Conservation (phyloP, 75 land plant species). For the Azolla pinnata region DNA sequence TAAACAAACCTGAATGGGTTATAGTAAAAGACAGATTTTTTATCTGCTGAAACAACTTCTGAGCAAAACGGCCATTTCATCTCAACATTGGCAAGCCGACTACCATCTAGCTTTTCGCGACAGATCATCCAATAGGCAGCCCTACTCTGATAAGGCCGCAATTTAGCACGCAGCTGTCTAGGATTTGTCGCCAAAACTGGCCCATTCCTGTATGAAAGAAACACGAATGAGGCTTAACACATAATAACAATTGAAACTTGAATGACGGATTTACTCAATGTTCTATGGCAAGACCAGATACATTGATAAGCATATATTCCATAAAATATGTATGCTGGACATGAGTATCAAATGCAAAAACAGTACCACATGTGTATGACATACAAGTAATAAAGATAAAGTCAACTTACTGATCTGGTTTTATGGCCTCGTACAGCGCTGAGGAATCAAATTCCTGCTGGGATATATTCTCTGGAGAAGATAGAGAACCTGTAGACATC, state of each 20-base stretch:
- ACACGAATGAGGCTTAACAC: too few relatives aligned
- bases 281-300: too few relatives aligned
- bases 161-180: slow-evolving; percentile 55
- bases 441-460: slow-evolving; percentile 54
- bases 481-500: slow-evolving; percentile 5
- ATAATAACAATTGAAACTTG: slow-evolving; percentile 2
- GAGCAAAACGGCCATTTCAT: slow-evolving; percentile 51
- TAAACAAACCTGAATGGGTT: slow-evolving; percentile 74
- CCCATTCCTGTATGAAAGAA: slow-evolving; percentile 53
- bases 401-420: slow-evolving; percentile 58
- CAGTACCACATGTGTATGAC: too few relatives aligned
- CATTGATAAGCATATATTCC: too few relatives aligned
- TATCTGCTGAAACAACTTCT: slow-evolving; percentile 43
- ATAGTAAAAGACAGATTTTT: slow-evolving; percentile 47
- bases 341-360: too few relatives aligned
- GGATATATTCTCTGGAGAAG: neutral
- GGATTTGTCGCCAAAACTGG: slow-evolving; percentile 49
- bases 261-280: too few relatives aligned
- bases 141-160: slow-evolving; percentile 86
- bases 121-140: slow-evolving; percentile 94
- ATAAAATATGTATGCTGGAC: too few relatives aligned
- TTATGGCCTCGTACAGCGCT: slow-evolving; percentile 80
- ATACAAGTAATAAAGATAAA: too few relatives aligned
- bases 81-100: slow-evolving; percentile 6
- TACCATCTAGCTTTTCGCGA: slow-evolving; percentile 28